Evolutionary conservation across 2,329 filamentous ascomycete genomes (phyloP), one percentile per base, ranked within the genome.

Genomic region (Chalaropsis ovoidea): DNA sequence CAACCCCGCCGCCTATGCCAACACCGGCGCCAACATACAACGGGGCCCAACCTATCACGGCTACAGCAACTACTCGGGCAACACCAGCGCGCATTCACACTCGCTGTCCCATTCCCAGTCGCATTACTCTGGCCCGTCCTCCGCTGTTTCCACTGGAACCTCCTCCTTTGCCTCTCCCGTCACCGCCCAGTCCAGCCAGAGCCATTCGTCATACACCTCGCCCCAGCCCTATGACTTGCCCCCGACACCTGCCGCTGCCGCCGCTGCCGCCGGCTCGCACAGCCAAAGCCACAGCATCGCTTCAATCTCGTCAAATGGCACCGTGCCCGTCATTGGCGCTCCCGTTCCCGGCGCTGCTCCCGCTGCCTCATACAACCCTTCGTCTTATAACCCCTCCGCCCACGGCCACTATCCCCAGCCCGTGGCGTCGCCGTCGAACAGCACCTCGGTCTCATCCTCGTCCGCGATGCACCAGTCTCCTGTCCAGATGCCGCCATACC

Each of bases 1-100:
- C 72, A 84, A 85, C 70, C 82, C 82, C 31, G 82, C 82, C 52
- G 82, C 81, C 61, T 85, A 85, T 73, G 81, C 81, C 64, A 76
- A 73, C 69, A 75, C 79, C 31, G 27, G 24, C 11, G 73, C 72
- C 35, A 71, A 73, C 17, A 67, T 61, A 43, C 82, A 84, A 69
- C 76, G 81, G 54, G 79, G 80, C 64, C 73, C 78, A 58, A 80
- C 80, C 1, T 79, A 82, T 66, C 74, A 78, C 60, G 80, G 79
- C 35, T 80, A 79, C 70, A 76, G 71, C 68, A 75, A 71, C 65
- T 81, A 81, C 42, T 72, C 73, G 49, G 74, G 77, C 39, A 69
- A 52, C 13, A 49, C 19, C 41, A 56, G 24, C 24, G 24, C 73
- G 4, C 74, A 75, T 66, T 67, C 72, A 17, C 62, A 60, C 19